A percentile compares a stretch with the other conserved stretches of the same genome.
phyloP scores from a whole-genome alignment of 306 rosid species.

The Glycine latifolia region DNA sequence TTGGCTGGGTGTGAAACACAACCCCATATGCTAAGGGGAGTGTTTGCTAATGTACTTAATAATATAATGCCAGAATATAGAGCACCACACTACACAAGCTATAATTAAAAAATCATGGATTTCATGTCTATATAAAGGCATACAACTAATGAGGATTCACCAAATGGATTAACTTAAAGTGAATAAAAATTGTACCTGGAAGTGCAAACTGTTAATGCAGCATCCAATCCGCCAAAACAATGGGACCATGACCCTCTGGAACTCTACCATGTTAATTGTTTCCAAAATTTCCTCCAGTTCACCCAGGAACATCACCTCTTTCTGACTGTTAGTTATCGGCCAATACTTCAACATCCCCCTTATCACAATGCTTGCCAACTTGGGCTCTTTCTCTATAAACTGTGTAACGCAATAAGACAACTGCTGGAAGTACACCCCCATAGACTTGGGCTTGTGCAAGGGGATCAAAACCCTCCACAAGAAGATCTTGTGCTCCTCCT shows the following conservation, averaged over 20 bases:
- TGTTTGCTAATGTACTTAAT: constrained; percentile 17
- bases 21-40: background rate
- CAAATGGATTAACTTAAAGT: background rate
- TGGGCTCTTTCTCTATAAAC: constrained; percentile 90
- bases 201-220: constrained; percentile 85
- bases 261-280: constrained; percentile 78
- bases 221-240: constrained; percentile 83
- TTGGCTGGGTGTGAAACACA: constrained; percentile 1
- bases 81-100: constrained; percentile 26
- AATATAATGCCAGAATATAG: constrained; percentile 17
- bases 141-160: constrained; percentile 14
- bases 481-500: constrained; percentile 91
- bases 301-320: constrained; percentile 89
- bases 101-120: background rate
- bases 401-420: constrained; percentile 72
- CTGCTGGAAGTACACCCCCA: constrained; percentile 81
- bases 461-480: constrained; percentile 93
- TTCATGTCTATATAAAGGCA: constrained; percentile 5
- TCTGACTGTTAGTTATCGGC: constrained; percentile 87
- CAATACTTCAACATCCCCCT: constrained; percentile 82
- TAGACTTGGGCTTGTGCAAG: constrained; percentile 77
- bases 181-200: constrained; percentile 66
- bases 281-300: constrained; percentile 93
- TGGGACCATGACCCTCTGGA: constrained; percentile 88
- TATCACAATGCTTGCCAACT: constrained; percentile 72